Base-by-base conservation (phyloP, 2,329 filamentous ascomycete species). In the Fusarium dlaminii region DNA sequence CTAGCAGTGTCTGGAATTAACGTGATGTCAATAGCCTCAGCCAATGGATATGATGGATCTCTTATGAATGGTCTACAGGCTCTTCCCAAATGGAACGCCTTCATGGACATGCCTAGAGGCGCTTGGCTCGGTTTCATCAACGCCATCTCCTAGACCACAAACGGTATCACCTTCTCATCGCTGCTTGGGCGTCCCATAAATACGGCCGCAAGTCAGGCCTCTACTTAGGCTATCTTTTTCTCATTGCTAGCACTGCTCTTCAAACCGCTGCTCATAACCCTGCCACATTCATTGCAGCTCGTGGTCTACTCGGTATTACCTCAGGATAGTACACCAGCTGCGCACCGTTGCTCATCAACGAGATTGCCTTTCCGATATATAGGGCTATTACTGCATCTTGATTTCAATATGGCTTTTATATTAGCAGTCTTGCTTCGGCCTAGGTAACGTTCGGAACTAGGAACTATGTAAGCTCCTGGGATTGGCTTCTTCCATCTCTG, bases 91-190 rank as follows among this genome's bases (percentile, higher is more conserved):
- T 76, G 74, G 74, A 75, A 77, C 32, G 20, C 42, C 8, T 76
- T 76, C 30, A 76, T 75, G 74, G 9, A 66, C 6, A 42, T 57
- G 17, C 75, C 72, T 6, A 52, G 49, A 11, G 75, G 75, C 12
- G 59, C 67, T n/a, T 70, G 72, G 39, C 72, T 77, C 0, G 75
- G 74, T 8, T 76, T 68, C 61, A 75, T 77, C 46, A 75, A 66
- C 1, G 74, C 74, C 27, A 75, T 74, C n/a, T 75, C 75, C 66
- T 75, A 70, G 70, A 56, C 72, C 12, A 62, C 64, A 22, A 75
- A 75, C 54, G 74, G 72, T 22, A 15, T 76, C n/a, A 59, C 45
- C 30, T 72, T 73, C 20, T 70, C n/a, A 0, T 75, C 4, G 72
- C 74, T 4, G 68, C 70, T 6, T 70, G 66, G 66, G 24, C 18